phyloP scores from a whole-genome alignment of 2,329 filamentous ascomycete species.

The Xylariaceae sp. region DNA sequence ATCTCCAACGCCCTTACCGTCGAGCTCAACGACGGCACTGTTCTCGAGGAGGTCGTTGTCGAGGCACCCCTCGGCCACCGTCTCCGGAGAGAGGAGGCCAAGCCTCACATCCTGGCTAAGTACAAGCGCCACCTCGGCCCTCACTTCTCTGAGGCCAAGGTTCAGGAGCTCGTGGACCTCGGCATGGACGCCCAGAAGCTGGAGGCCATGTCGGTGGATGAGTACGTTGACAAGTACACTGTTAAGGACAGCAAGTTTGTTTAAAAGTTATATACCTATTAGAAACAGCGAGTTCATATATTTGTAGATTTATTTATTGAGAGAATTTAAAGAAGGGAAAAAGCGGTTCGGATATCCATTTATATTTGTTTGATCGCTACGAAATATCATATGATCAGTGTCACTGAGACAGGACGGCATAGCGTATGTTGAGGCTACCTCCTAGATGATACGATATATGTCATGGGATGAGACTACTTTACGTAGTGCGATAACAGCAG shows the following conservation, averaged over 20 bases:
- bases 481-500: no score
- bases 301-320: background rate
- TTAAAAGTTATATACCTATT: slow-evolving; percentile 10
- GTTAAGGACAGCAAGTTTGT: slow-evolving; percentile 59
- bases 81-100: slow-evolving; percentile 87
- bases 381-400: background rate
- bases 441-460: no score
- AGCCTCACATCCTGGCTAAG: slow-evolving; percentile 93
- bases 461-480: no score
- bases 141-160: slow-evolving; percentile 71
- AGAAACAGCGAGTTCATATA: background rate
- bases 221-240: slow-evolving; percentile 73
- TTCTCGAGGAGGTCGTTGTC: slow-evolving; percentile 83
- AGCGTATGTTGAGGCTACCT: no score
- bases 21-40: slow-evolving; percentile 87
- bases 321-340: no score
- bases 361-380: background rate
- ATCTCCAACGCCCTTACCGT: slow-evolving; percentile 97
- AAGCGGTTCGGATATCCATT: background rate
- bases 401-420: background rate
- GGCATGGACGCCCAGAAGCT: slow-evolving; percentile 70
- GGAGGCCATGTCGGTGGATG: slow-evolving; percentile 77
- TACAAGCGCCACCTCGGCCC: slow-evolving; percentile 86
- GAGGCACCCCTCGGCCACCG: slow-evolving; percentile 94
- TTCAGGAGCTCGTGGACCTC: slow-evolving; percentile 77